These are phyloP conservation scores for Boletus vinaceobasis DNA, from an alignment of 768 basidiomycete species.

Conservation along the genomic window DNA sequence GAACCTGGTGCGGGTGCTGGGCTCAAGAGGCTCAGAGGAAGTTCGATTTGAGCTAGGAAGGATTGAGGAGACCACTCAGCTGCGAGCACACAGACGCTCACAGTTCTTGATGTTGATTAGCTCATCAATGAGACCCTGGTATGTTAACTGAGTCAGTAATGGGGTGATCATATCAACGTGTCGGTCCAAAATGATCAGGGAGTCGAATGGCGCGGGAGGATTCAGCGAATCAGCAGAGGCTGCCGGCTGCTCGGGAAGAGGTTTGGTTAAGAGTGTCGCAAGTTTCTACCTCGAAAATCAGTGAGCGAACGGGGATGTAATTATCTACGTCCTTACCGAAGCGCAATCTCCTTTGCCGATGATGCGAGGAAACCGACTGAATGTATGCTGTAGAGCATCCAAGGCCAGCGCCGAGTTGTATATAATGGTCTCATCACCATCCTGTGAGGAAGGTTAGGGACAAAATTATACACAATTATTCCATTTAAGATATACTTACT, in stretches of 20 bases:
- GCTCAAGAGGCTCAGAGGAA: conserved; percentile 67
- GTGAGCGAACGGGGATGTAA: neutral
- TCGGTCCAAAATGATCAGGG: conserved; percentile 85
- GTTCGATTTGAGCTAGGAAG: conserved; percentile 66
- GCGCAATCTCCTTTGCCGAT: conserved; percentile 91
- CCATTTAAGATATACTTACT: conserved; percentile 45
- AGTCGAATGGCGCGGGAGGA: conserved; percentile 68
- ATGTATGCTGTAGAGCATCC: conserved; percentile 75
- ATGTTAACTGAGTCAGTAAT: conserved; percentile 91
- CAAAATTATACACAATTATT: neutral
- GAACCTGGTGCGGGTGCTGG: conserved; percentile 49
- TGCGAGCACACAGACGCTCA: conserved; percentile 35
- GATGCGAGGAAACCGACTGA: conserved; percentile 88
- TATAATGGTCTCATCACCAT: conserved; percentile 87
- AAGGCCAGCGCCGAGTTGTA: conserved; percentile 89
- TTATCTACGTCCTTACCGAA: conserved; percentile 44
- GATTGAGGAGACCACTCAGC: neutral
- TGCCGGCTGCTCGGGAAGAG: conserved; percentile 42
- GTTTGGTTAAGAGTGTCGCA: conserved; percentile 64
- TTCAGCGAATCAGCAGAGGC: conserved; percentile 41
- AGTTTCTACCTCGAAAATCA: conserved; percentile 55
- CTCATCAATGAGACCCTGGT: conserved; percentile 95
- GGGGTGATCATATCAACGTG: conserved; percentile 95
- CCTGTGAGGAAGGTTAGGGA: conserved; percentile 43
- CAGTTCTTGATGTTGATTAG: conserved; percentile 87